Evolutionary conservation across 208 protist species (phyloP).

Genomic region (Acanthamoeba castellanii): DNA sequence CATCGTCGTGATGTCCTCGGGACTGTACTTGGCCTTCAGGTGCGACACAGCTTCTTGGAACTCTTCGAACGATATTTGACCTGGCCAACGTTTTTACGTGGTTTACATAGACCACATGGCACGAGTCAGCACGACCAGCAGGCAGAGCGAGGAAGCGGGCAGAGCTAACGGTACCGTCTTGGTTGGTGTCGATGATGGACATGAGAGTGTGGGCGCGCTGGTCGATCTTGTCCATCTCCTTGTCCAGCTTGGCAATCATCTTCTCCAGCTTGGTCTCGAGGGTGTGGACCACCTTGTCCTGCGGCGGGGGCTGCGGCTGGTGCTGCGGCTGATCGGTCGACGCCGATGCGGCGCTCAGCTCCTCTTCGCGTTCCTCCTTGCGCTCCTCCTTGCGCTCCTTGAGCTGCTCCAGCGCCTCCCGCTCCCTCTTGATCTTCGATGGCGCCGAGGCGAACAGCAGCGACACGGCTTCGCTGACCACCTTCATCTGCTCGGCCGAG

Average conservation of each 20-base stretch:
- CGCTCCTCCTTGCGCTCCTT: neutral
- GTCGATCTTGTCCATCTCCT: neutral
- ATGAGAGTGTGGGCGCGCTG: neutral
- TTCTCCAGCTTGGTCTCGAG: slow-evolving; percentile 23
- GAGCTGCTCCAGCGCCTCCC: neutral
- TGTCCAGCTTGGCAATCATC: slow-evolving; percentile 21
- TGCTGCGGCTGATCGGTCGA: too few species aligned
- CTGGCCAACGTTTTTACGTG: neutral
- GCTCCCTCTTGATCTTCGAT: neutral
- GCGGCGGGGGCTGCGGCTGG: too few species aligned
- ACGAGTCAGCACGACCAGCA: neutral
- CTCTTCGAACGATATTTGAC: slow-evolving; percentile 29
- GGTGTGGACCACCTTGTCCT: slow-evolving; percentile 12
- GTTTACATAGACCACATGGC: neutral
- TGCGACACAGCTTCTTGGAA: neutral
- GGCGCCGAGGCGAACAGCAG: neutral
- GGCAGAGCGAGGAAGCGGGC: neutral
- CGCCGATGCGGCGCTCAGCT: neutral
- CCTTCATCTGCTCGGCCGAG: slow-evolving; percentile 21
- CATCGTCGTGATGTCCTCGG: neutral
- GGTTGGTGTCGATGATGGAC: slow-evolving; percentile 48
- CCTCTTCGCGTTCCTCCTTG: neutral
- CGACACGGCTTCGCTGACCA: slow-evolving; percentile 2
- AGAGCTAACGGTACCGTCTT: neutral
- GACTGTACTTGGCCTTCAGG: slow-evolving; percentile 18